These are phyloP conservation scores for Globisporangium paddicum DNA, from an alignment of 352 stramenopile genomes.

Conservation along the genomic window DNA sequence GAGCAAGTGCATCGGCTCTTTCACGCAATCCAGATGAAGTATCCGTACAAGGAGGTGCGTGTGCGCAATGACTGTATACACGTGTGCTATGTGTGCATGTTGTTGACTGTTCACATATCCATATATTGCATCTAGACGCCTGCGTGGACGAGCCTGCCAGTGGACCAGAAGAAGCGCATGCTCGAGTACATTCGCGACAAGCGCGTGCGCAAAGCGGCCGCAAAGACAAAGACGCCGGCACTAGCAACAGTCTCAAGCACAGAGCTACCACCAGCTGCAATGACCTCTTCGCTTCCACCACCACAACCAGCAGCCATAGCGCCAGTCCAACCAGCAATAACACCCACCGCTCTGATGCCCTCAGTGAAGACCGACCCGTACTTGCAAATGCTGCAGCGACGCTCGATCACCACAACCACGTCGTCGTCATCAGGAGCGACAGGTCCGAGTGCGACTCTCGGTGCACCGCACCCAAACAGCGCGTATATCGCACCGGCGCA, in stretches of 20 bases:
- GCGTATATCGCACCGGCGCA: constrained; percentile 50
- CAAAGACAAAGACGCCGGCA: constrained; percentile 9
- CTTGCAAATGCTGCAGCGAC: constrained; percentile 75
- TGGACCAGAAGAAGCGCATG: constrained; percentile 80
- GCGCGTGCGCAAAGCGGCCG: constrained; percentile 23
- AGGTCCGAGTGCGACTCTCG: neutral
- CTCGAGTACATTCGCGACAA: constrained; percentile 78
- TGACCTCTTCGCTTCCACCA: neutral
- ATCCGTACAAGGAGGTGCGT: constrained; percentile 76
- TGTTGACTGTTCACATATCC: too few species aligned
- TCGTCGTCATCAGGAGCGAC: neutral
- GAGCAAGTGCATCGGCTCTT: constrained; percentile 84
- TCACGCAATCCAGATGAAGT: constrained; percentile 76
- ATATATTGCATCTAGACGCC: constrained; percentile 59
- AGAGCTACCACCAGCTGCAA: neutral
- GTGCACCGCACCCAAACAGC: constrained; percentile 44
- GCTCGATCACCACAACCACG: constrained; percentile 34
- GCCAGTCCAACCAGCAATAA: neutral
- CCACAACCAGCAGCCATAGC: constrained; percentile 2
- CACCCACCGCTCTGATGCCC: neutral
- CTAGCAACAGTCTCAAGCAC: too few species aligned
- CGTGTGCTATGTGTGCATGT: too few species aligned
- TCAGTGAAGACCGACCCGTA: constrained; percentile 62
- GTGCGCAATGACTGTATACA: neutral
- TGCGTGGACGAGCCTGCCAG: constrained; percentile 66